Percentiles rank a stretch among this genome's conserved stretches.
Conservation (phyloP, 2,329 filamentous ascomycete species). For the Botrytis pseudocinerea region DNA sequence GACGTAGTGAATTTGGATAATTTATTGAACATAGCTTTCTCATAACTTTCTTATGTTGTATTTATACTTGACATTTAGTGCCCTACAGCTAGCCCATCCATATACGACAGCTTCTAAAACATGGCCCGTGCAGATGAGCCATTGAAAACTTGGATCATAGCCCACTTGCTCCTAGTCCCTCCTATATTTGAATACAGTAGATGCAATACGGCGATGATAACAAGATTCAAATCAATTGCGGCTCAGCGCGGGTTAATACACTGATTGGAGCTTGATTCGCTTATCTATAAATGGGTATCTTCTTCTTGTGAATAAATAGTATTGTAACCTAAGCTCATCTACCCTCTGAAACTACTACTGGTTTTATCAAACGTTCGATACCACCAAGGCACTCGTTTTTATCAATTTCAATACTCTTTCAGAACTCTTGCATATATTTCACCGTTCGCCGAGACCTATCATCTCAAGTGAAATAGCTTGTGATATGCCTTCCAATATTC, state of each 20-base stretch:
- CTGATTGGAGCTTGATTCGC: not conserved
- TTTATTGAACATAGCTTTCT: not conserved
- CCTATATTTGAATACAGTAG: not conserved
- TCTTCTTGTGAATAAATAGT: not conserved
- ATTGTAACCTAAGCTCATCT: not conserved
- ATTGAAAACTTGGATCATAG: not conserved
- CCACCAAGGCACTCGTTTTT: not conserved
- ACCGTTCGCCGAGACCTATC: not conserved
- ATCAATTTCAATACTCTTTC: not conserved
- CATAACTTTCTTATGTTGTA: not conserved
- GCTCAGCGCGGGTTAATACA: not conserved
- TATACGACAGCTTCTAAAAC: not conserved
- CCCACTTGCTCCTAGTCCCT: not conserved
- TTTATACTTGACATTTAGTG: not conserved
- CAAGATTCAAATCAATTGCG: not conserved
- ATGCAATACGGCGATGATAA: not conserved
- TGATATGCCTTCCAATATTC: not conserved
- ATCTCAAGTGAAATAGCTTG: not conserved
- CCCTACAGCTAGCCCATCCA: not conserved
- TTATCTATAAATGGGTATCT: not conserved
- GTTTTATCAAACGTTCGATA: not conserved
- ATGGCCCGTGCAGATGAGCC: not conserved
- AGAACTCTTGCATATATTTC: accelerated
- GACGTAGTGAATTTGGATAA: not conserved
- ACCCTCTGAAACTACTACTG: no score